phyloP scores from a whole-genome alignment of 345 rosid genomes.

The Eucalyptus coolabah region DNA sequence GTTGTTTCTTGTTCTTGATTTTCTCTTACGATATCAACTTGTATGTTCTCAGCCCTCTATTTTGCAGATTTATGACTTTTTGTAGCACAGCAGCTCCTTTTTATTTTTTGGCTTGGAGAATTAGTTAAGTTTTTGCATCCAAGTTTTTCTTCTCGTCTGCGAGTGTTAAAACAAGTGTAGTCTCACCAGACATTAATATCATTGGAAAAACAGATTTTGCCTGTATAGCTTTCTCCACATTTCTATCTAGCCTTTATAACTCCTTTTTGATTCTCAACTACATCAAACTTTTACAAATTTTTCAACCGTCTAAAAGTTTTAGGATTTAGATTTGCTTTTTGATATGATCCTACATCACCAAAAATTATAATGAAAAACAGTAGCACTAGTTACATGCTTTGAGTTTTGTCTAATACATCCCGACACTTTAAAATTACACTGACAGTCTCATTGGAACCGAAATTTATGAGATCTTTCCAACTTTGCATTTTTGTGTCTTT shows the following conservation, averaged over 20 bases:
- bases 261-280: background rate
- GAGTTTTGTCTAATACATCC: background rate
- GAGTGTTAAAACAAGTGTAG: background rate
- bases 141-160: background rate
- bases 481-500: background rate
- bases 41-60: background rate
- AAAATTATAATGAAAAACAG: background rate
- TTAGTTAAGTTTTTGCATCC: background rate
- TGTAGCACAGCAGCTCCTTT: background rate
- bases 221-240: background rate
- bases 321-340: background rate
- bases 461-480: background rate
- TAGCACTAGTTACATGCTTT: background rate
- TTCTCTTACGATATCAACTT: background rate
- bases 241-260: background rate
- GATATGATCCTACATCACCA: background rate
- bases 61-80: background rate
- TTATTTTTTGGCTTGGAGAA: background rate
- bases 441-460: background rate
- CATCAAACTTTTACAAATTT: background rate
- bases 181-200: background rate
- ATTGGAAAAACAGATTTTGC: background rate
- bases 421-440: background rate
- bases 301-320: background rate
- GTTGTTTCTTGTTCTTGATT: constrained; percentile 15